These are phyloP conservation scores for Spongispora temasekensis DNA, from an alignment of 1,284 basidiomycete species.

Conservation along the genomic window DNA sequence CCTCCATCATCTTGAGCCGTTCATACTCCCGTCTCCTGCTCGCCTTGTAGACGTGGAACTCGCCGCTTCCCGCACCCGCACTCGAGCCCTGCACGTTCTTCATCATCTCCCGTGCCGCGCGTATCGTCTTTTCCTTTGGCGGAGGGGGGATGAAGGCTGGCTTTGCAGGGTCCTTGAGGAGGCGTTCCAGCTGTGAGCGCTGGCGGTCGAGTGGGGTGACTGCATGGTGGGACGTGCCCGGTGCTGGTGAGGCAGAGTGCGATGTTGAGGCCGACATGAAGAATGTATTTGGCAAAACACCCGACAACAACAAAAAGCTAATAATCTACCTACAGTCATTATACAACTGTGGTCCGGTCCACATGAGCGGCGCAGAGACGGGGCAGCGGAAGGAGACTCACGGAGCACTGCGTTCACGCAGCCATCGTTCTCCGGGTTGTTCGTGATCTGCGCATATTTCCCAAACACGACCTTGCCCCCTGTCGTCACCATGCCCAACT, in stretches of 20 bases:
- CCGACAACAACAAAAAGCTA: conserved; percentile 15
- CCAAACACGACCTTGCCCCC: conserved; percentile 93
- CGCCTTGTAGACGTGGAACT: conserved; percentile 99
- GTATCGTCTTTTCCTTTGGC: conserved; percentile 76
- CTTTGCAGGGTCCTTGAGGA: conserved; percentile 86
- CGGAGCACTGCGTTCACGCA: conserved; percentile 92
- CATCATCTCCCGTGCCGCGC: conserved; percentile 92
- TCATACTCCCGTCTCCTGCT: conserved; percentile 94
- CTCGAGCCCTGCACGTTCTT: conserved; percentile 96
- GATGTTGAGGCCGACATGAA: conserved; percentile 33
- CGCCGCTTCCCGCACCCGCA: conserved; percentile 91
- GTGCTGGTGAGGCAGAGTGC: conserved; percentile 34
- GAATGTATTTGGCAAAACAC: conserved; percentile 17
- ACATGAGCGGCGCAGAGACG: conserved; percentile 7
- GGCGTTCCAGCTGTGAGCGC: conserved; percentile 75
- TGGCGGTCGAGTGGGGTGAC: conserved; percentile 73
- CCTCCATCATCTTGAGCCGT: conserved; percentile 88
- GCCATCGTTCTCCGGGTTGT: conserved; percentile 97
- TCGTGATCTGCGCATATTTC: conserved; percentile 96
- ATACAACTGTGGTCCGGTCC: conserved; percentile 24
- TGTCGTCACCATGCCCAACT: conserved; percentile 98
- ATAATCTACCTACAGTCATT: conserved; percentile 20
- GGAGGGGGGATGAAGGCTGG: conserved; percentile 74
- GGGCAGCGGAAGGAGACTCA: conserved; percentile 40
- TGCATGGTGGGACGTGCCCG: conserved; percentile 58